A percentile compares a stretch with the other conserved stretches of the same genome.
Conservation (phyloP, 2,329 filamentous ascomycete species). For the Blastomyces parvus region DNA sequence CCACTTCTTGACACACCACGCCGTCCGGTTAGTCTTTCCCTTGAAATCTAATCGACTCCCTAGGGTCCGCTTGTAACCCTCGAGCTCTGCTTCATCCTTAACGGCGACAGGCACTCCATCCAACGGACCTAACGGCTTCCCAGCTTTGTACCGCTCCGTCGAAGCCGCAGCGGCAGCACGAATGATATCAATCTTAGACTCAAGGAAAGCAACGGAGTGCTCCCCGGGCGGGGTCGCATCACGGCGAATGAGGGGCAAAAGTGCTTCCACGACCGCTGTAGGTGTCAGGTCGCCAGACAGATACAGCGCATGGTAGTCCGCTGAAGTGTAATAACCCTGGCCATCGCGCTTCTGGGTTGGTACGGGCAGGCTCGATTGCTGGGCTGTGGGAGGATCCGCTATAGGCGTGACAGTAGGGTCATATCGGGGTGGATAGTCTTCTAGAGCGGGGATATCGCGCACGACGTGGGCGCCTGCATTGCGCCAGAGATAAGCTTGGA, state of each 20-base stretch:
- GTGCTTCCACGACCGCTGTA: slow-evolving; percentile 56
- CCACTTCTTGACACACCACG: slow-evolving; percentile 62
- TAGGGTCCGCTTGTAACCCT: slow-evolving; percentile 58
- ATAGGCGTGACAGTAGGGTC: slow-evolving; percentile 50
- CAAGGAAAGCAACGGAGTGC: slow-evolving; percentile 66
- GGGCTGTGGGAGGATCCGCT: slow-evolving; percentile 13
- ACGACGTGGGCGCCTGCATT: slow-evolving; percentile 59
- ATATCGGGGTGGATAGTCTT: slow-evolving; percentile 45
- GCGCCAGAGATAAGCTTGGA: slow-evolving; percentile 59
- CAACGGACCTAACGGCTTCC: slow-evolving; percentile 56
- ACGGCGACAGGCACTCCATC: slow-evolving; percentile 77
- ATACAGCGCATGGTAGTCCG: slow-evolving; percentile 71
- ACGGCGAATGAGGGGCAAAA: slow-evolving; percentile 61
- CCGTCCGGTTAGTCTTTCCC: slow-evolving; percentile 44
- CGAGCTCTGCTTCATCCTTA: slow-evolving; percentile 69
- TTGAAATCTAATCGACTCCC: slow-evolving; percentile 55
- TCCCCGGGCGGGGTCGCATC: slow-evolving; percentile 45
- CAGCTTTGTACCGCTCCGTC: slow-evolving; percentile 59
- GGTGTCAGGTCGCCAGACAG: slow-evolving; percentile 61
- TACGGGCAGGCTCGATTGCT: slow-evolving; percentile 21
- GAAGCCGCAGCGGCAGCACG: slow-evolving; percentile 62
- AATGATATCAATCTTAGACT: slow-evolving; percentile 53
- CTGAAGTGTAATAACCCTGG: slow-evolving; percentile 52
- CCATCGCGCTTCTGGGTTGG: slow-evolving; percentile 28
- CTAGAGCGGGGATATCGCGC: slow-evolving; percentile 46